Evolutionary conservation across 176 grass and related monocot genomes (phyloP).

Genomic region (Carex pumila): DNA sequence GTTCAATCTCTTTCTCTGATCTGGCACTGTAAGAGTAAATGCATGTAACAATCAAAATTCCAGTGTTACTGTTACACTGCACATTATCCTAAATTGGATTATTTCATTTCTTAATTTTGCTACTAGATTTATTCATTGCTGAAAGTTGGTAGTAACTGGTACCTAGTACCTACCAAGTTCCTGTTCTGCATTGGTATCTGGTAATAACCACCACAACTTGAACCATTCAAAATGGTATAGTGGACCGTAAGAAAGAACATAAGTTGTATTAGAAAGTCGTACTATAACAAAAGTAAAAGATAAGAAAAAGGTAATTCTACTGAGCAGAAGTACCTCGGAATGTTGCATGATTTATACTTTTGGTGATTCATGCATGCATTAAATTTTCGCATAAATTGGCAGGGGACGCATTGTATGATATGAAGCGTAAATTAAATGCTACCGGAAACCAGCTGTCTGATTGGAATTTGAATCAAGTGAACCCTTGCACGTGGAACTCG

Average conservation of each 20-base stretch:
- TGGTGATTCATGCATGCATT: conserved; percentile 1
- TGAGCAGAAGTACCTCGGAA: not conserved
- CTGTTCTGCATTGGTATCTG: not conserved
- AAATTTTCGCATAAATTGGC: not conserved
- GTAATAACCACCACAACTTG: not conserved
- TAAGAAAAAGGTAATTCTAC: not conserved
- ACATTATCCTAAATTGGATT: not conserved
- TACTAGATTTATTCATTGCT: not conserved
- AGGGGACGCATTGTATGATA: conserved; percentile 55
- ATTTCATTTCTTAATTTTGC: not conserved
- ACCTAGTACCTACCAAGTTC: not conserved
- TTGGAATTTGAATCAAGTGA: conserved; percentile 86
- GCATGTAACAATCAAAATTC: not conserved
- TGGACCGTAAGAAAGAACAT: not conserved
- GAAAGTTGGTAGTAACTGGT: not conserved
- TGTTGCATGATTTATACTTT: not conserved
- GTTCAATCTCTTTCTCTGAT: not conserved
- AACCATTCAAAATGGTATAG: not conserved
- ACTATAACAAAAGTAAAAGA: not conserved
- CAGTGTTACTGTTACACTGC: not conserved
- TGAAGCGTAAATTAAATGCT: conserved; percentile 69
- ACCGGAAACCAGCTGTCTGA: conserved; percentile 54
- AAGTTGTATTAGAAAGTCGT: not conserved
- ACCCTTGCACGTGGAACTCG: conserved; percentile 76
- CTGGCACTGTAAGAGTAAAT: not conserved